phyloP scores from a whole-genome alignment of 164 flowering plant genomes.

The Euptelea pleiosperma region DNA sequence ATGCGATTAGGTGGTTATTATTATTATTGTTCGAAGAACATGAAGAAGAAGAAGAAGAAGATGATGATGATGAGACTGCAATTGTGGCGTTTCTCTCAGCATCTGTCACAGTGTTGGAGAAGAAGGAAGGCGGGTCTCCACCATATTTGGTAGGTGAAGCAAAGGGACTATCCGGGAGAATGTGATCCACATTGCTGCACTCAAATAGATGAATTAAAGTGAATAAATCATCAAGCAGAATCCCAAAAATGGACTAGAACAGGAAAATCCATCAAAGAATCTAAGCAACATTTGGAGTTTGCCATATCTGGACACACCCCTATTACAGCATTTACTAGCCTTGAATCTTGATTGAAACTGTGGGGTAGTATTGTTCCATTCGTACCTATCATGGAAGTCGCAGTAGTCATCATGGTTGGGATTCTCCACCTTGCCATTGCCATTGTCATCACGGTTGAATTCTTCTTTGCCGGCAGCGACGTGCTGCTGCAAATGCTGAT shows the following conservation, averaged over 20 bases:
- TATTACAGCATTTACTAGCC: slow-evolving; percentile 8
- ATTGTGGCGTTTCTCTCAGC: slow-evolving; percentile 13
- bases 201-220: slow-evolving; percentile 3
- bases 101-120: slow-evolving; percentile 25
- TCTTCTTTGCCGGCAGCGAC: slow-evolving; percentile 21
- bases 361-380: no score
- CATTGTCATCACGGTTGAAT: slow-evolving; percentile 9
- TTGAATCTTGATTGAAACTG: no score
- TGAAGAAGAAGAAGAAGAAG: neutral
- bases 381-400: slow-evolving; percentile 55
- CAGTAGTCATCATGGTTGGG: slow-evolving; percentile 28
- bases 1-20: slow-evolving; percentile 26
- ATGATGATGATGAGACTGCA: slow-evolving; percentile 8
- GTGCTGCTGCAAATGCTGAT: slow-evolving; percentile 25
- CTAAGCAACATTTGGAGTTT: neutral
- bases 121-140: slow-evolving; percentile 31
- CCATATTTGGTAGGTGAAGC: slow-evolving; percentile 61
- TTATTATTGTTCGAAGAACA: slow-evolving; percentile 21
- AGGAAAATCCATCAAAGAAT: slow-evolving; percentile 2
- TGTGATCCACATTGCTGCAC: slow-evolving; percentile 59
- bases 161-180: slow-evolving; percentile 87
- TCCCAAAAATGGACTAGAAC: neutral
- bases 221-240: neutral
- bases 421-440: slow-evolving; percentile 24
- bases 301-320: slow-evolving; percentile 5